A percentile compares a stretch with the other conserved stretches of the same genome.
Conservation (phyloP, 2,329 filamentous ascomycete genomes). For the Talaromyces verruculosus region DNA sequence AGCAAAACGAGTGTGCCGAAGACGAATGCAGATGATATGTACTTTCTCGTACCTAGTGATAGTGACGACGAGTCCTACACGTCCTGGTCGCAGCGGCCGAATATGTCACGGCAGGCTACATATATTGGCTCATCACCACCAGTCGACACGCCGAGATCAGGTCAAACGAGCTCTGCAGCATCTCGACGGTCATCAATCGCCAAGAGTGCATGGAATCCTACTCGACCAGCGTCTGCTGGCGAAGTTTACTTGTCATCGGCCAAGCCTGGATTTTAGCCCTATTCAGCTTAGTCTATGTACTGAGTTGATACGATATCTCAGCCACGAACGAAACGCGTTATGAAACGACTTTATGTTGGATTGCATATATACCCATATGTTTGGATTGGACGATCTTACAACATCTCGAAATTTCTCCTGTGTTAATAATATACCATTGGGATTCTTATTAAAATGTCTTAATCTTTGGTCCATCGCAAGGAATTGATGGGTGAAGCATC, state of each 20-base stretch:
- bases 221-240: slow-evolving; percentile 6
- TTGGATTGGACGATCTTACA: neutral
- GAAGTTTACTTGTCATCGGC: neutral
- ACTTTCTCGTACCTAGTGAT: slow-evolving; percentile 15
- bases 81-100: neutral
- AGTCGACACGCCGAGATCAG: slow-evolving; percentile 2
- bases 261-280: neutral
- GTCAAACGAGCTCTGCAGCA: slow-evolving; percentile 14
- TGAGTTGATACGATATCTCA: neutral
- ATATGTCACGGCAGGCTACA: neutral
- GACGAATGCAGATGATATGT: neutral
- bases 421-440: neutral
- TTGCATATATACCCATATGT: slow-evolving; percentile 3
- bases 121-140: neutral
- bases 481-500: neutral
- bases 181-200: slow-evolving; percentile 21
- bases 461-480: neutral
- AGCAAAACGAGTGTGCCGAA: neutral
- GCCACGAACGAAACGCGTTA: slow-evolving; percentile 8
- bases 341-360: neutral
- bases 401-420: neutral
- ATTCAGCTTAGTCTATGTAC: neutral
- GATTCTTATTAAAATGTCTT: neutral
- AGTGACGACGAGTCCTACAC: slow-evolving; percentile 19
- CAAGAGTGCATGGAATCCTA: slow-evolving; percentile 4